Conservation (phyloP, 768 basidiomycete species). For the Termitomyces sp. region DNA sequence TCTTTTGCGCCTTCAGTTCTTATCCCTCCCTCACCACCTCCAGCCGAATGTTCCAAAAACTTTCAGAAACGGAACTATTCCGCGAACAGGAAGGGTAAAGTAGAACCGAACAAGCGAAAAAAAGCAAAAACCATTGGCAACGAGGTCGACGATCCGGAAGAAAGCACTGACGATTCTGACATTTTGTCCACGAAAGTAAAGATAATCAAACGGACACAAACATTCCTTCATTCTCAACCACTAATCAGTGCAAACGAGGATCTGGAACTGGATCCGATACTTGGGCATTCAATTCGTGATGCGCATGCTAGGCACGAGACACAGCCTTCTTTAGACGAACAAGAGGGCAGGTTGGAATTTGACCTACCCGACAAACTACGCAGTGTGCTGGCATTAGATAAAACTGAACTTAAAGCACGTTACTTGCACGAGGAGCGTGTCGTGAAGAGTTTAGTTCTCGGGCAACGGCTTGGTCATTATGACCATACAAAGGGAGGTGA, state of each 20-base stretch:
- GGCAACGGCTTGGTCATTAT: conserved; percentile 49
- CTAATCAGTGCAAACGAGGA: conserved; percentile 12
- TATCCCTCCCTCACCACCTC: conserved; percentile 69
- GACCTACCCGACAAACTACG: conserved; percentile 64
- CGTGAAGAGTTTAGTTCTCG: conserved; percentile 57
- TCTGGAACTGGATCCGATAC: conserved; percentile 30
- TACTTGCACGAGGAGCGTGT: conserved; percentile 46
- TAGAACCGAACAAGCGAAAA: conserved; percentile 33
- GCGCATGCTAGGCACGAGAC: conserved; percentile 24
- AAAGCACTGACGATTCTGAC: conserved; percentile 20
- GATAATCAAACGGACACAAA: conserved; percentile 25
- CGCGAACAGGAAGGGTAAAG: conserved; percentile 35
- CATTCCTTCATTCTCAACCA: conserved; percentile 14
- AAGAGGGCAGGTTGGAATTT: conserved; percentile 42
- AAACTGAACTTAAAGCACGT: conserved; percentile 34
- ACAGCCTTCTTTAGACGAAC: conserved; percentile 15
- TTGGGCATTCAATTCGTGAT: conserved; percentile 25
- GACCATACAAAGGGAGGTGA: conserved; percentile 63
- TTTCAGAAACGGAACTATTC: conserved; percentile 19
- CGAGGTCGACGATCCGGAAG: conserved; percentile 24
- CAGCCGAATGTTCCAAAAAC: conserved; percentile 23
- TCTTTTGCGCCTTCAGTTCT: conserved; percentile 28
- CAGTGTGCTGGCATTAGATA: conserved; percentile 57
- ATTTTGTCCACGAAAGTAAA: conserved; percentile 26
- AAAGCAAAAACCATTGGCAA: conserved; percentile 38